Percentiles rank a stretch among this genome's conserved stretches.
Conservation (phyloP, 345 rosid genomes). For the Rhodamnia argentea region DNA sequence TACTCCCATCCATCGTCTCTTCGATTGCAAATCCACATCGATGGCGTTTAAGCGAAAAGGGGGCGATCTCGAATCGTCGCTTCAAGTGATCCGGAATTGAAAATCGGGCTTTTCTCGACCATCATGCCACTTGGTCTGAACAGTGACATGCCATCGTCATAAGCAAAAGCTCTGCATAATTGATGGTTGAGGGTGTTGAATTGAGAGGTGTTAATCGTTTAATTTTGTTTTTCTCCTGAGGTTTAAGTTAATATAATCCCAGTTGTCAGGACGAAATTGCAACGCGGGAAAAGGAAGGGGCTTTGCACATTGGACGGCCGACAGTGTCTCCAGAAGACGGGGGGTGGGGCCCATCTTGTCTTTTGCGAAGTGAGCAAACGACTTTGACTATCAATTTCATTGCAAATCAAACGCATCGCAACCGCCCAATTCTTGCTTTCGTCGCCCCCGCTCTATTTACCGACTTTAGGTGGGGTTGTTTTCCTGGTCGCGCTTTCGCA, state of each 20-base stretch:
- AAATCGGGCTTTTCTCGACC: not conserved
- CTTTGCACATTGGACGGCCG: not conserved
- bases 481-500: not conserved
- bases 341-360: not conserved
- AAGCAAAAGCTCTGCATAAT: not conserved
- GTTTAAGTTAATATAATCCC: not conserved
- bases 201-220: not conserved
- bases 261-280: not conserved
- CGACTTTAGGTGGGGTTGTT: too few species aligned
- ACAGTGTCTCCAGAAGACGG: not conserved
- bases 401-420: not conserved
- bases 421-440: not conserved
- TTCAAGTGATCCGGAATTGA: rapidly evolving
- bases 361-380: not conserved
- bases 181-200: not conserved
- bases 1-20: not conserved
- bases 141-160: not conserved
- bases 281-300: not conserved
- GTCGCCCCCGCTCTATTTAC: not conserved
- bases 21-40: rapidly evolving
- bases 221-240: not conserved
- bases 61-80: rapidly evolving
- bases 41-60: not conserved
- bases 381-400: not conserved
- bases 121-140: not conserved